A percentile compares a stretch with the other conserved stretches of the same genome.
phyloP scores from a whole-genome alignment of 805 yeast species.

The Saturnispora serradocipensis region DNA sequence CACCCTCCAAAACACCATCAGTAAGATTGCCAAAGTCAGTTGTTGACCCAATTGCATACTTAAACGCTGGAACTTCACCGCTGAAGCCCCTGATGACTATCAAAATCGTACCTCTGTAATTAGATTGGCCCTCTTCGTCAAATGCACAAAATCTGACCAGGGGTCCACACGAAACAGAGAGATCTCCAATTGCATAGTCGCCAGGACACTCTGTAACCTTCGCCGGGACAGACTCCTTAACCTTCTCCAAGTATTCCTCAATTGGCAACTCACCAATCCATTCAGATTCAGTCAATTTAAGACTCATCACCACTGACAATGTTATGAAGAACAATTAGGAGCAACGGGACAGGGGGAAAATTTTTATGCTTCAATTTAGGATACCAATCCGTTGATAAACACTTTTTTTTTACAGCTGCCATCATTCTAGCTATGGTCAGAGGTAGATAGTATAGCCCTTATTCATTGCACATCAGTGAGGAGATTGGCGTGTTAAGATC shows the following conservation, averaged over 20 bases:
- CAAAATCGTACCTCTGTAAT: slow-evolving; percentile 63
- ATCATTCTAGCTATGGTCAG: not conserved
- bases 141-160: slow-evolving; percentile 58
- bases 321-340: not conserved
- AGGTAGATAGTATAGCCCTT: not conserved
- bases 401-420: too few species aligned
- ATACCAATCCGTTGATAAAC: not conserved
- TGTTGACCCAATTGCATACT: slow-evolving; percentile 31
- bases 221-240: slow-evolving; percentile 16
- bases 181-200: slow-evolving; percentile 20
- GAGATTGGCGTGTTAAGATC: not conserved
- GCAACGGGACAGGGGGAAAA: not conserved
- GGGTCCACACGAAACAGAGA: slow-evolving; percentile 69
- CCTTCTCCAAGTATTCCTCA: slow-evolving; percentile 17
- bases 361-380: not conserved
- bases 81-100: slow-evolving; percentile 44
- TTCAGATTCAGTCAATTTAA: not conserved
- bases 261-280: slow-evolving; percentile 16
- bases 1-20: slow-evolving; percentile 24
- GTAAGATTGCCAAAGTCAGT: slow-evolving; percentile 10
- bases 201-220: slow-evolving; percentile 16
- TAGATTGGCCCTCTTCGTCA: slow-evolving; percentile 36
- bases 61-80: slow-evolving; percentile 13
- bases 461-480: not conserved
- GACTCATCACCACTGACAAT: not conserved